phyloP scores from a whole-genome alignment of 1,139 yeast genomes.

The Blastobotrys ciferrii region DNA sequence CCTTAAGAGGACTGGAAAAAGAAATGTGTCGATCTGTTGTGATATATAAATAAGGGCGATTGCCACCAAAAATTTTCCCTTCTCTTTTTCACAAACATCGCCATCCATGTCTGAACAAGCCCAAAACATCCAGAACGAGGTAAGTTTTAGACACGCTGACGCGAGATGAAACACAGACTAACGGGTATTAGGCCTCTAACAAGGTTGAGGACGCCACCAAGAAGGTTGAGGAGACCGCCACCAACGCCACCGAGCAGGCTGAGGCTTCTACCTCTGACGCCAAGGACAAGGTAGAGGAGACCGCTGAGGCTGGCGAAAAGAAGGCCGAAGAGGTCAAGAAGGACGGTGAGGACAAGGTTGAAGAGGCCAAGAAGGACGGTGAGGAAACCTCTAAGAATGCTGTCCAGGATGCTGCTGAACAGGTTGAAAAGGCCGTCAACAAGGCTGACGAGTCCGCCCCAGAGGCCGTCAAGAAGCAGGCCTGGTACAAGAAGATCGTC shows the following conservation, averaged over 20 bases:
- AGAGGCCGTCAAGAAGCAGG: constrained; percentile 43
- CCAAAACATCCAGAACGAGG: constrained; percentile 3
- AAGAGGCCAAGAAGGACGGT: constrained; percentile 22
- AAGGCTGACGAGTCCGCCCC: constrained; percentile 25
- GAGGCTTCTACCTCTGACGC: constrained; percentile 27
- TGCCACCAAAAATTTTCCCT: not conserved
- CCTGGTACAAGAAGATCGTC: constrained; percentile 50
- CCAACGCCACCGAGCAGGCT: constrained; percentile 25
- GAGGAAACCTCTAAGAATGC: constrained; percentile 22
- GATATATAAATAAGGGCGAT: constrained; percentile 8
- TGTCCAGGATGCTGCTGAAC: constrained; percentile 22
- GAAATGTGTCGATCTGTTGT: constrained; percentile 1
- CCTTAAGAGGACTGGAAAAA: constrained; percentile 4
- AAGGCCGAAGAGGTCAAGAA: constrained; percentile 13
- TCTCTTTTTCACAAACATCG: not conserved
- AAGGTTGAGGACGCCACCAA: constrained; percentile 15
- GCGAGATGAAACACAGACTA: too few relatives aligned
- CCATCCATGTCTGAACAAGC: constrained; percentile 14
- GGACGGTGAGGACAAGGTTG: constrained; percentile 22
- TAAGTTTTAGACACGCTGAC: not conserved
- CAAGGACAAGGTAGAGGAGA: constrained; percentile 17
- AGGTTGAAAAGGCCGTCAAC: constrained; percentile 25
- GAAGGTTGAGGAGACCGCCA: constrained; percentile 24
- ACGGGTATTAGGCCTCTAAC: not conserved
- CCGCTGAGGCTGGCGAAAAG: constrained; percentile 22